Evolutionary conservation across 192 early-diverging fungal species (phyloP), one percentile per base, ranked within the genome.

Genomic region (Entomortierella beljakovae): DNA sequence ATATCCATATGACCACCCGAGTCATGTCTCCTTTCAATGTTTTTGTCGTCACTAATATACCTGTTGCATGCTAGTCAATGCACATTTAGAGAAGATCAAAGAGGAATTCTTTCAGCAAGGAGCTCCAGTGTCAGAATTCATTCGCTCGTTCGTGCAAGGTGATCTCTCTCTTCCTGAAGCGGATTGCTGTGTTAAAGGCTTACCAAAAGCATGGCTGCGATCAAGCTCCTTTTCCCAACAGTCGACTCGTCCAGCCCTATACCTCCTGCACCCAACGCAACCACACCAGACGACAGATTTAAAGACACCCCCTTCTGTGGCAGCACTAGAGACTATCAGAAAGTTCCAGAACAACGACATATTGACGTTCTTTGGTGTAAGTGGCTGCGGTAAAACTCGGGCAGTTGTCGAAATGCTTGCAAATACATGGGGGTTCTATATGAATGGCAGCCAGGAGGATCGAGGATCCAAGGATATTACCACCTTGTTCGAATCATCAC

Each of bases 331-430:
- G 5, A 79, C 40, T 32, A 70, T 79, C 61, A 64, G 18, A 0
- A 49, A 65, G 23, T 79, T 60, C 49, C 57, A 64, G 31, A 79
- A 79, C 61, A 79, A 65, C 62, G 61, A 70, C 53, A 35, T 68
- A 20, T 60, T 70, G 54, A 70, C 61, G 5, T 69, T 79, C 61
- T 69, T 79, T 26, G 75, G 67, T 38, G 67, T 69, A 31, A 79
- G 67, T 37, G 66, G 74, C 66, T 79, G 74, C 53, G 66, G 74
- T 9, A 69, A 79, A 55, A 64, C 67, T 16, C 61, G 75, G 0
- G 75, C 75, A 49, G 75, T 79, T 33, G 75, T 79, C 6, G 75
- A 79, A 64, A 79, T 79, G 75, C 75, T 70, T 33, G 61, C 66
- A 1, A 60, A 79, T 46, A 70, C 22, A 23, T 79, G 75, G 67